Evolutionary conservation across 2,329 filamentous ascomycete species (phyloP).

Genomic region (Arachnomyces sp.): DNA sequence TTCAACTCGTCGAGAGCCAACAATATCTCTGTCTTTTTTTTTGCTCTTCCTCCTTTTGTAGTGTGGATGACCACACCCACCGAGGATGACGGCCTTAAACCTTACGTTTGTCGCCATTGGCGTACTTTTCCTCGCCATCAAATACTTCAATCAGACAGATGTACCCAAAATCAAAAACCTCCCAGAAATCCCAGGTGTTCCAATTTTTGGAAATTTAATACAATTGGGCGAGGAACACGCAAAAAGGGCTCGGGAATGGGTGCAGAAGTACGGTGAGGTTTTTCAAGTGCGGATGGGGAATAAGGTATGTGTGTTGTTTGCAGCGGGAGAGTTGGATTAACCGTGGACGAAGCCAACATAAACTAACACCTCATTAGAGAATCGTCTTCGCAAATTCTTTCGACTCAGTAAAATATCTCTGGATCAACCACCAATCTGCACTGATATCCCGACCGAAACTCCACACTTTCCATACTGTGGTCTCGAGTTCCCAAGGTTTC

Average conservation of each 20-base stretch:
- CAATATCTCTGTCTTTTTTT: too few species aligned
- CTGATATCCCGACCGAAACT: slow-evolving; percentile 69
- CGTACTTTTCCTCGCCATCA: slow-evolving; percentile 32
- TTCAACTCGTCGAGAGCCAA: too few species aligned
- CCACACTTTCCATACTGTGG: slow-evolving; percentile 73
- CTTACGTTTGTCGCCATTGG: slow-evolving; percentile 24
- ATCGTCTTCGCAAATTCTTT: slow-evolving; percentile 74
- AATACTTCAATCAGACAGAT: slow-evolving; percentile 44
- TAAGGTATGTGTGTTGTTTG: slow-evolving; percentile 35
- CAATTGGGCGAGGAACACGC: slow-evolving; percentile 53
- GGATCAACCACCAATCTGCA: slow-evolving; percentile 70
- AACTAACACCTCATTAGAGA: slow-evolving; percentile 34
- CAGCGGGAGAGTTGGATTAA: slow-evolving; percentile 6
- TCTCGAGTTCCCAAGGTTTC: slow-evolving; percentile 67
- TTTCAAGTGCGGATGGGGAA: slow-evolving; percentile 64
- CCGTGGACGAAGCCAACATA: slow-evolving; percentile 1
- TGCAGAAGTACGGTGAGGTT: slow-evolving; percentile 53
- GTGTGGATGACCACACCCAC: too few species aligned
- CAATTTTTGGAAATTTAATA: slow-evolving; percentile 55
- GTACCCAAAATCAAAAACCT: slow-evolving; percentile 53
- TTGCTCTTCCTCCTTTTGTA: too few species aligned
- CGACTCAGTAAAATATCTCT: slow-evolving; percentile 61
- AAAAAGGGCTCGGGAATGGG: slow-evolving; percentile 47
- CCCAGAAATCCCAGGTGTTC: slow-evolving; percentile 54
- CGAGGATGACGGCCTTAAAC: slow-evolving; percentile 10